phyloP scores from a whole-genome alignment of 2,329 filamentous ascomycete genomes.

The Pseudogymnoascus sp. region DNA sequence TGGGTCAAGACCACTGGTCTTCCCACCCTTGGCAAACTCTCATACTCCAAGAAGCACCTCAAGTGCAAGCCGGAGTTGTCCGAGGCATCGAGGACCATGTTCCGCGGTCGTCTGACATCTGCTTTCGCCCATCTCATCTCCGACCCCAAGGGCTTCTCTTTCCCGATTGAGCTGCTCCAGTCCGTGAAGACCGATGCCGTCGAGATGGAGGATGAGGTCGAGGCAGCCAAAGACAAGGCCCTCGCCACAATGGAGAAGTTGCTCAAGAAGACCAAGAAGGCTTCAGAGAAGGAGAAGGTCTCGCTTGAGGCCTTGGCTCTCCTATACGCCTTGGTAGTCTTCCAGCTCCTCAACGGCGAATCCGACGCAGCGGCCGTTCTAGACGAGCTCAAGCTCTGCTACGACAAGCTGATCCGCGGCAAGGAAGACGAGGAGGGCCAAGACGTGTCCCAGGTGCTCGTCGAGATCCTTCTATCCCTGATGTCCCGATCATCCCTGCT shows the following conservation, averaged over 20 bases:
- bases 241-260: constrained; percentile 45
- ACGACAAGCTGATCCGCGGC: constrained; percentile 48
- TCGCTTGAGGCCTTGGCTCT: constrained; percentile 60
- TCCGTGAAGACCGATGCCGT: constrained; percentile 31
- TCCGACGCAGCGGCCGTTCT: constrained; percentile 76
- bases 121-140: constrained; percentile 50
- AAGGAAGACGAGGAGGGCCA: constrained; percentile 43
- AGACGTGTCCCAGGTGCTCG: constrained; percentile 59
- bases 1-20: constrained; percentile 23
- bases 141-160: constrained; percentile 42
- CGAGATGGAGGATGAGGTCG: constrained; percentile 46
- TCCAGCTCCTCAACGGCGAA: constrained; percentile 87
- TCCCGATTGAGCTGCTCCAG: constrained; percentile 25
- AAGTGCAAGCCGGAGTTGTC: constrained; percentile 38
- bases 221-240: constrained; percentile 44
- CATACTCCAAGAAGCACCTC: constrained; percentile 42
- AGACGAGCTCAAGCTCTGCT: constrained; percentile 71
- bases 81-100: constrained; percentile 45
- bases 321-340: constrained; percentile 72
- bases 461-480: constrained; percentile 87
- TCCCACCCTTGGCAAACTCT: constrained; percentile 39
- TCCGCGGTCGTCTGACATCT: constrained; percentile 48
- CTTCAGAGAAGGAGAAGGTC: constrained; percentile 24
- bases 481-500: constrained; percentile 76
- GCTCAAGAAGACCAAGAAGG: constrained; percentile 34